Evolutionary conservation across 2,329 filamentous ascomycete genomes (phyloP).

Genomic region (Xylaria sp.): DNA sequence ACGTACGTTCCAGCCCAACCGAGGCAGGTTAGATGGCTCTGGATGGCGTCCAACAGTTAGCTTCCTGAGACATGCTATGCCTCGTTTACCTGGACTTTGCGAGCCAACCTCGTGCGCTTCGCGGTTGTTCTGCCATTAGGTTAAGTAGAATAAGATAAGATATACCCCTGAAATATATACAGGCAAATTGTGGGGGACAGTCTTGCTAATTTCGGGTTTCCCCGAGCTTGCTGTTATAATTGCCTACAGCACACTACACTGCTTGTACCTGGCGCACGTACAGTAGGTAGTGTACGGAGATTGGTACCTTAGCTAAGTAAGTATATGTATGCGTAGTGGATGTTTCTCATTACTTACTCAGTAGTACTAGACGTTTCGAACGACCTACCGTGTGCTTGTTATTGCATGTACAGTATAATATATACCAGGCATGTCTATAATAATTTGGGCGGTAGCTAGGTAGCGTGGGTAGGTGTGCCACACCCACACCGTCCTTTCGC

Average conservation of each 20-base stretch:
- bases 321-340: not conserved
- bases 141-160: not conserved
- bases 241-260: not conserved
- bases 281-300: not conserved
- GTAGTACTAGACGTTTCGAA: not conserved
- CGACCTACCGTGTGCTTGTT: slow-evolving; percentile 1
- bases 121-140: not conserved
- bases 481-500: slow-evolving; percentile 5
- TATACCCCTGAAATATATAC: slow-evolving; percentile 10
- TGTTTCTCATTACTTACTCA: not conserved
- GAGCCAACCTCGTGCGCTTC: slow-evolving; percentile 1
- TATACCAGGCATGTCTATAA: slow-evolving; percentile 4
- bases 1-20: not conserved
- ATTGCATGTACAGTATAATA: slow-evolving; percentile 1
- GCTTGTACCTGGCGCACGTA: not conserved
- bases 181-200: slow-evolving; percentile 22
- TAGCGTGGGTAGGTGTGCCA: slow-evolving; percentile 7
- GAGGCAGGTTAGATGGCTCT: not conserved
- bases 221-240: slow-evolving; percentile 21
- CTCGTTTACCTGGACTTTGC: not conserved
- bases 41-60: not conserved
- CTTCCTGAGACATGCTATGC: not conserved
- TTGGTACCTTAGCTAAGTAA: not conserved
- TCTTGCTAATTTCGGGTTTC: slow-evolving; percentile 33
- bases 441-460: not conserved